Base-by-base conservation (phyloP, 2,329 filamentous ascomycete genomes). In the Hyphodiscus sp. region DNA sequence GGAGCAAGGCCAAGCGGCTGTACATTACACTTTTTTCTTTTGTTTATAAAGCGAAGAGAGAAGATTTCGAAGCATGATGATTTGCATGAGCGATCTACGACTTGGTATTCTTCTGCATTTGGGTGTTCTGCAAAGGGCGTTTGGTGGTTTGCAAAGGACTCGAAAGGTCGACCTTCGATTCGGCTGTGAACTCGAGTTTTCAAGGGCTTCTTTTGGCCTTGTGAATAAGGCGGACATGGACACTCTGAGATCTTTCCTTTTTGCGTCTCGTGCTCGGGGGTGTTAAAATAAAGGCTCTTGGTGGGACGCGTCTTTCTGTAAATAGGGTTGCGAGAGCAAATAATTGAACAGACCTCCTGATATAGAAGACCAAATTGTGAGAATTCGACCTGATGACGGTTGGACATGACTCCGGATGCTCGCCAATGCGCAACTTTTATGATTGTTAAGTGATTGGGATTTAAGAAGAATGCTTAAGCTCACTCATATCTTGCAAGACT, bases 1-100 rank as follows among this genome's bases (percentile, higher is more conserved):
- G 44, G 47, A 45, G 41, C 23, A 53, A 49, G 50, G 23, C 45
- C 45, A 50, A 49, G 41, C 41, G 60, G 53, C 61, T 67, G 61
- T 68, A 65, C 58, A 61, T 61, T 65, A 66, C 62, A 62, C 62
- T 63, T 65, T 67, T 67, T 56, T 65, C 61, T 65, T 64, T 70
- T 67, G 54, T 67, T 62, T 65, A 64, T 63, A 67, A 64, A 64
- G 63, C 59, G 62, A 64, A 13, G 33, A 38, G 33, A 38, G 23
- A 26, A 26, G 64, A 65, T 67, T 61, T 65, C 62, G 57, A 66
- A 68, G 65, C 63, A 65, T 73, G 70, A 76, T 67, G 73, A 76
- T 77, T 66, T 74, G 73, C 74, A 76, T 71, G 72, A 74, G 72
- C 70, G 68, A 76, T 76, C 71, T 74, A 75, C 63, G 71, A 72